These are phyloP conservation scores for Clonostachys sp. DNA, from an alignment of 2,329 filamentous ascomycete species.

Conservation along the genomic window DNA sequence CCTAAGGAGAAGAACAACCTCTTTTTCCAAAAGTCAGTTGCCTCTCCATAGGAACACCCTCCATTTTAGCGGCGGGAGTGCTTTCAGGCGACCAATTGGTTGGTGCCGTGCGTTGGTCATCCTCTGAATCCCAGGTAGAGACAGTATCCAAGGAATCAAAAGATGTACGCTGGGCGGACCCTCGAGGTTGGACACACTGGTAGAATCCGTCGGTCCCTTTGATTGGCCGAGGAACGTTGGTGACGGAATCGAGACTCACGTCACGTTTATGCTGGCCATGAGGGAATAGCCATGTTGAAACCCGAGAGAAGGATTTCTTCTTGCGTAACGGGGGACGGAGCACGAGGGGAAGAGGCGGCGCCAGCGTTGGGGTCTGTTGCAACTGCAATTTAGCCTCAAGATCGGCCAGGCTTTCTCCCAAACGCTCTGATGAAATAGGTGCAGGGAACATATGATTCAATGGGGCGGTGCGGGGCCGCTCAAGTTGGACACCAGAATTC, in stretches of 20 bases:
- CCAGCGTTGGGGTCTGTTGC: slow-evolving; percentile 32
- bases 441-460: too few relatives aligned
- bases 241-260: slow-evolving; percentile 43
- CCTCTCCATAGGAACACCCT: slow-evolving; percentile 31
- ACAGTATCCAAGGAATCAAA: slow-evolving; percentile 40
- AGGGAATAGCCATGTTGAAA: slow-evolving; percentile 56
- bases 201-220: slow-evolving; percentile 53
- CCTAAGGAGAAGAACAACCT: background rate
- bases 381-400: background rate
- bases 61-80: slow-evolving; percentile 29
- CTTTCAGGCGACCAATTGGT: slow-evolving; percentile 45
- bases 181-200: slow-evolving; percentile 40
- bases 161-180: slow-evolving; percentile 17
- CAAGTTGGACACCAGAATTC: slow-evolving; percentile 31
- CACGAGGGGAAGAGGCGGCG: slow-evolving; percentile 53
- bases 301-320: slow-evolving; percentile 62
- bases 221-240: slow-evolving; percentile 49
- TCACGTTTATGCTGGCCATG: slow-evolving; percentile 23
- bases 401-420: too few relatives aligned
- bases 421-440: too few relatives aligned
- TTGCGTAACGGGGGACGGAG: slow-evolving; percentile 57
- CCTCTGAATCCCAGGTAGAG: slow-evolving; percentile 45
- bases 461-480: slow-evolving; percentile 26
- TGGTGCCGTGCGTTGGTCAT: slow-evolving; percentile 37
- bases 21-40: slow-evolving; percentile 18